Evolutionary conservation across 306 rosid genomes (phyloP), one percentile per base, ranked within the genome.

Genomic region (Prunus salicina): DNA sequence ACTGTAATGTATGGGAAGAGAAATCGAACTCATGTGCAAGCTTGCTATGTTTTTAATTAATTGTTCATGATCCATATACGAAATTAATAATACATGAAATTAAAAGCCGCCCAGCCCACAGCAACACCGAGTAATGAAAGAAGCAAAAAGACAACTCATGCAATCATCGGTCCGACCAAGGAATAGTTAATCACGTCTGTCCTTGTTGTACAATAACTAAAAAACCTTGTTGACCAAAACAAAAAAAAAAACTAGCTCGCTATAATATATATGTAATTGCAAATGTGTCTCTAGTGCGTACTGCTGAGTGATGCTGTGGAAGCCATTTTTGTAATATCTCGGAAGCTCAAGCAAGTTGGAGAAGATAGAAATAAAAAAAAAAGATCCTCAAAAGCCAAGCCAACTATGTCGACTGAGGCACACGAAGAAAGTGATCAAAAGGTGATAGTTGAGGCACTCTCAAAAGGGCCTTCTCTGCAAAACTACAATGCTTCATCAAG

Each of bases 131-230:
- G 30, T 25, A 60, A 60, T 16, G 2, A 62, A 62, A 15, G 5
- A 7, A 28, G 20, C 45, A 30, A 5, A 52, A 1, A 28, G 67
- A 62, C 45, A 62, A 62, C 19, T 28, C 20, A 38, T 60, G 20
- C 12, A 13, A 30, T 32, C 20, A 30, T 62, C 10, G 19, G 41
- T 61, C 66, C 43, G 12, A 27, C 15, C 34, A 61, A 61, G 67
- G 67, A 62, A 62, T 62, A 62, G 67, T 62, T 62, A 28, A 15
- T 16, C 67, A 62, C 45, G 67, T 62, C 67, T 15, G 7, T 62
- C 57, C 3, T 14, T 52, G 43, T 28, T 62, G 22, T 24, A 60
- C 7, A 28, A 62, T 28, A 62, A 28, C 67, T 14, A 14, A 61
- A 38, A 61, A 27, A 13, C 18, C 66, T 28, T 24, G 25, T 24